A percentile compares a stretch with the other conserved stretches of the same genome.
Evolutionary conservation across 768 basidiomycete species (phyloP).

Genomic region (Mycena filopes): DNA sequence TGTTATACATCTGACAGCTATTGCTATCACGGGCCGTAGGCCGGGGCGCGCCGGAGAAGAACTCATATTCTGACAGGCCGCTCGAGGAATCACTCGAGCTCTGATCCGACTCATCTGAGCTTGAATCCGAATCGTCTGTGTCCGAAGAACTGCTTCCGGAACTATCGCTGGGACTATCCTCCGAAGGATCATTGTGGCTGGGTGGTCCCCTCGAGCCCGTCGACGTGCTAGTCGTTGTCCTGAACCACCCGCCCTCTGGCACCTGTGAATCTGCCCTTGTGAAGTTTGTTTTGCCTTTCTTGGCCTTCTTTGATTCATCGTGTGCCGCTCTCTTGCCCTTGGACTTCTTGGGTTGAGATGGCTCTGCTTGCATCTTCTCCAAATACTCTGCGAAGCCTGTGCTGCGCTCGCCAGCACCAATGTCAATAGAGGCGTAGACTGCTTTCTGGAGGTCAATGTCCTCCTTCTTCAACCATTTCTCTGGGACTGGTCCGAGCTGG

Average conservation of each 20-base stretch:
- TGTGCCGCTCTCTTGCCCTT: not conserved
- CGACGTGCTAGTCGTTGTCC: not conserved
- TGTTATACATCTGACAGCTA: too few species aligned
- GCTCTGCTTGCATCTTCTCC: not conserved
- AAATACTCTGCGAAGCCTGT: constrained; percentile 8
- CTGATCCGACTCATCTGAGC: not conserved
- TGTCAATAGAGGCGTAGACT: not conserved
- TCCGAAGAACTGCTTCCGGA: not conserved
- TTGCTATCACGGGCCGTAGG: too few species aligned
- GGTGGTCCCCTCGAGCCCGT: not conserved
- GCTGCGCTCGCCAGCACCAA: constrained; percentile 4
- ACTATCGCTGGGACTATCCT: not conserved
- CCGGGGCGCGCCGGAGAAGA: too few species aligned
- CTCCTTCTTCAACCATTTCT: not conserved
- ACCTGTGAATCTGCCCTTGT: constrained; percentile 7
- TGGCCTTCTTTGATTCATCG: not conserved
- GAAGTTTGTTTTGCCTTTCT: not conserved
- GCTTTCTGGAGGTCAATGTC: constrained; percentile 6
- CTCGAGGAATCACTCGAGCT: not conserved
- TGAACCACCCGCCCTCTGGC: constrained; percentile 20
- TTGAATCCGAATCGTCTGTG: not conserved
- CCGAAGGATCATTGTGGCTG: not conserved
- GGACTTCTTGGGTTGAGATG: not conserved
- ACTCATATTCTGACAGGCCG: too few species aligned
- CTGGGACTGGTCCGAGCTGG: constrained; percentile 9